A percentile compares a stretch with the other conserved stretches of the same genome.
Conservation (phyloP, 108 stramenopile species). For the Nitzschia inconspicua region DNA sequence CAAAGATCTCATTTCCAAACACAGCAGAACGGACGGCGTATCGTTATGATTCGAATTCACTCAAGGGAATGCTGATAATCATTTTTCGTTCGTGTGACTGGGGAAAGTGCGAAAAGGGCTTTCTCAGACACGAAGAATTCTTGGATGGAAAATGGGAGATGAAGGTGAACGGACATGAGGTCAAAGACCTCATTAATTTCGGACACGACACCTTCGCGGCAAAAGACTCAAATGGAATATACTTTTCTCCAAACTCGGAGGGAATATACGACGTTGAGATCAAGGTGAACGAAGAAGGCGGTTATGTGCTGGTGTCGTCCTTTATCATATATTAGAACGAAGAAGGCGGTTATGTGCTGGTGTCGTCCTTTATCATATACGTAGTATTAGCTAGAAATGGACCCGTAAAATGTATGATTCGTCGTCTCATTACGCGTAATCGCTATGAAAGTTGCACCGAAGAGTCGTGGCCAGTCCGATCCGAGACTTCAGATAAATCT, state of each 20-base stretch:
- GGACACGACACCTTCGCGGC: background rate
- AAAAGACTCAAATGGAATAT: background rate
- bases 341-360: background rate
- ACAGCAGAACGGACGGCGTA: slow-evolving; percentile 28
- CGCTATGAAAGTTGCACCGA: too few relatives aligned
- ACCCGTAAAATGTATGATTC: too few relatives aligned
- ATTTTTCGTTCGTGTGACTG: slow-evolving; percentile 26
- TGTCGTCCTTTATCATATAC: slow-evolving; percentile 13
- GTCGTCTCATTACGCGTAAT: too few relatives aligned
- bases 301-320: slow-evolving; percentile 6
- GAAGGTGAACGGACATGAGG: slow-evolving; percentile 1
- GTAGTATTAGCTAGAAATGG: too few relatives aligned
- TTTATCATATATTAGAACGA: slow-evolving; percentile 8
- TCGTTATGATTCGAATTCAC: slow-evolving; percentile 1
- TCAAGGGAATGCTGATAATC: slow-evolving; percentile 28
- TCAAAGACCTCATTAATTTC: background rate
- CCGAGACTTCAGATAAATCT: too few relatives aligned
- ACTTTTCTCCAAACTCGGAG: background rate
- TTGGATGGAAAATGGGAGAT: slow-evolving; percentile 13
- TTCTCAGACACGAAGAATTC: slow-evolving; percentile 13
- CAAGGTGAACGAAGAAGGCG: background rate
- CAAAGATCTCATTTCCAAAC: slow-evolving; percentile 36
- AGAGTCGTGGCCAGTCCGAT: too few relatives aligned
- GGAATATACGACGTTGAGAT: slow-evolving; percentile 9
- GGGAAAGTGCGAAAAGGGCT: slow-evolving; percentile 17